phyloP scores from a whole-genome alignment of 1,284 basidiomycete genomes.

The Moesziomyces sp. region DNA sequence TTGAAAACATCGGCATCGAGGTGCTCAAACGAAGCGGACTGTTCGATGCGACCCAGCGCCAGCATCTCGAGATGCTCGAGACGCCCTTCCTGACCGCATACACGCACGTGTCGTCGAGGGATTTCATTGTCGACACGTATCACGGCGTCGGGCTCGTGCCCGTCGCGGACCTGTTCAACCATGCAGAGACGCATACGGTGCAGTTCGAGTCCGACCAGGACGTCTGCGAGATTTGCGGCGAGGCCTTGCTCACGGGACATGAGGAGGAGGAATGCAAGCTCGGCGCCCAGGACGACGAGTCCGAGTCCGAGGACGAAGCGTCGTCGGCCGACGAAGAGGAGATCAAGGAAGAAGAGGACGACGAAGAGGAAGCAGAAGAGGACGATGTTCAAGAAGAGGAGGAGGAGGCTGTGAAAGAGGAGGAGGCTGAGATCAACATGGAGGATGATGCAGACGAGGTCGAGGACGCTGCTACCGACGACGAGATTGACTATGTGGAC shows the following conservation, averaged over 20 bases:
- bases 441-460: not conserved
- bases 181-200: slow-evolving; percentile 47
- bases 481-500: slow-evolving; percentile 14
- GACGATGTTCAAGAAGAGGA: slow-evolving; percentile 1
- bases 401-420: not conserved
- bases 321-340: not conserved
- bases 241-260: slow-evolving; percentile 31
- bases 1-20: slow-evolving; percentile 18
- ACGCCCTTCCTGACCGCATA: slow-evolving; percentile 40
- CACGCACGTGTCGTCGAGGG: slow-evolving; percentile 55
- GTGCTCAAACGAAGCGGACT: slow-evolving; percentile 17
- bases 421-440: slow-evolving; percentile 1
- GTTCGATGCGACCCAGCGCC: slow-evolving; percentile 4
- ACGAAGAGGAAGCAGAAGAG: slow-evolving; percentile 6
- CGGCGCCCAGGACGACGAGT: slow-evolving; percentile 6
- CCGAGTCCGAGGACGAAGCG: too few relatives aligned
- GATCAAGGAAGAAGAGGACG: not conserved
- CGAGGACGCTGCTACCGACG: not conserved
- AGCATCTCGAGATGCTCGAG: slow-evolving; percentile 27
- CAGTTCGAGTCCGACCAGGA: slow-evolving; percentile 62
- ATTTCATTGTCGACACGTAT: slow-evolving; percentile 59
- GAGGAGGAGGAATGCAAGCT: slow-evolving; percentile 11
- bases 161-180: slow-evolving; percentile 62
- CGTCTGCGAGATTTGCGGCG: slow-evolving; percentile 59
- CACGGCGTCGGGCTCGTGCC: slow-evolving; percentile 60